These are phyloP conservation scores for Martiniozyma abietophila DNA, from an alignment of 805 yeast species.

Conservation along the genomic window DNA sequence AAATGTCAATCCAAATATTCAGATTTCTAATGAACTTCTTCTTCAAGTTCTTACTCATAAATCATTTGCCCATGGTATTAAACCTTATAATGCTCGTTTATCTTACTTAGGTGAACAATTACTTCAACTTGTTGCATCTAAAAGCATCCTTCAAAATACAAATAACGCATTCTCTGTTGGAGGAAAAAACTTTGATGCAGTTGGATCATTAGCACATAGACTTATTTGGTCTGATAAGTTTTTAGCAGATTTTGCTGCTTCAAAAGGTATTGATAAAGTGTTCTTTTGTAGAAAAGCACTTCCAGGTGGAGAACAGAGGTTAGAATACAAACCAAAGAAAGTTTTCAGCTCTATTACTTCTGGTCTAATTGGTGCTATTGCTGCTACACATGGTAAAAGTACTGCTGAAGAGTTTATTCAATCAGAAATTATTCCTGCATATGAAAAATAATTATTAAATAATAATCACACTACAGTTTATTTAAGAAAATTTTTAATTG, in stretches of 20 bases:
- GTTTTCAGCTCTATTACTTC: constrained; percentile 25
- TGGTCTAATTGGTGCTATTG: constrained; percentile 62
- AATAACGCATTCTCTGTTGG: constrained; percentile 28
- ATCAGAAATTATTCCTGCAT: constrained; percentile 31
- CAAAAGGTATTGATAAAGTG: constrained; percentile 37
- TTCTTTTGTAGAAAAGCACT: constrained; percentile 55
- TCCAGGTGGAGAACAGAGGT: constrained; percentile 26
- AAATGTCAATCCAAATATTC: constrained; percentile 24
- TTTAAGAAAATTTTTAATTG: too few relatives aligned
- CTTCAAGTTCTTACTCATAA: constrained; percentile 87
- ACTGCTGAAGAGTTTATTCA: constrained; percentile 51
- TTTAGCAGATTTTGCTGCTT: constrained; percentile 43
- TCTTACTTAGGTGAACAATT: constrained; percentile 62
- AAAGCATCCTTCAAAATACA: constrained; percentile 27
- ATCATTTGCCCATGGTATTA: constrained; percentile 84
- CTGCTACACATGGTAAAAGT: constrained; percentile 49
- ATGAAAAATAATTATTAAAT: constrained; percentile 2
- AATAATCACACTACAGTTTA: too few relatives aligned
- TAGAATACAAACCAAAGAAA: constrained; percentile 20
- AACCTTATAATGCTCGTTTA: constrained; percentile 84
- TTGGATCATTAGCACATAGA: constrained; percentile 50
- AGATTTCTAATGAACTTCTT: constrained; percentile 52
- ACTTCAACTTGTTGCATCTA: constrained; percentile 40
- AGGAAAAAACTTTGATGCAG: constrained; percentile 44
- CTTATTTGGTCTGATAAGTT: constrained; percentile 40